A percentile compares a stretch with the other conserved stretches of the same genome.
Conservation (phyloP, 495 filamentous ascomycete genomes). For the Ascobolus immersus region DNA sequence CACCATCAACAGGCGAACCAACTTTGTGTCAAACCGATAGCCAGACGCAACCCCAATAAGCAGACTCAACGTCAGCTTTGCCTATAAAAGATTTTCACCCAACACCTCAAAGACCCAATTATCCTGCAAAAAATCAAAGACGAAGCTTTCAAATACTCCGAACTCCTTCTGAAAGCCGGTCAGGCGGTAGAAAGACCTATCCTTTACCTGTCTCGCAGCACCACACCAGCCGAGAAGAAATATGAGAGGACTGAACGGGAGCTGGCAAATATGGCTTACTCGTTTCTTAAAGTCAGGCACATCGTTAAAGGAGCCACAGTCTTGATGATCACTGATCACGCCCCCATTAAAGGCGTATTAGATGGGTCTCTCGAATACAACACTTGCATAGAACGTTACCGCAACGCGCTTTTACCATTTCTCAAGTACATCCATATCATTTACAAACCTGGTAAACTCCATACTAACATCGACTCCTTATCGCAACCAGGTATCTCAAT, state of each 20-base stretch:
- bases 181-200: conserved; percentile 1
- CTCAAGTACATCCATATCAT: background rate
- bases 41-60: no score
- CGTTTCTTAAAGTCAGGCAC: background rate
- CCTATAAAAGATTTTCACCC: no score
- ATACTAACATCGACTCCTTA: background rate
- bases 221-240: background rate
- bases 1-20: no score
- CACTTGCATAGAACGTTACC: background rate
- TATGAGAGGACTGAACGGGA: conserved; percentile 2
- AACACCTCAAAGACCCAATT: no score
- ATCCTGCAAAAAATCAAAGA: no score
- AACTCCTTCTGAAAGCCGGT: background rate
- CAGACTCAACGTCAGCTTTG: no score
- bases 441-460: background rate
- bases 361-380: background rate
- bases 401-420: background rate
- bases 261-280: background rate
- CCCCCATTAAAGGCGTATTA: background rate
- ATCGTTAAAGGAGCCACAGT: conserved; percentile 1
- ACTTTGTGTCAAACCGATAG: no score
- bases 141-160: no score
- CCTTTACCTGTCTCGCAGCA: conserved; percentile 1
- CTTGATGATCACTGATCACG: background rate
- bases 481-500: no score